Base-by-base conservation (phyloP, 805 yeast genomes). In the Zygotorulaspora sp. region DNA sequence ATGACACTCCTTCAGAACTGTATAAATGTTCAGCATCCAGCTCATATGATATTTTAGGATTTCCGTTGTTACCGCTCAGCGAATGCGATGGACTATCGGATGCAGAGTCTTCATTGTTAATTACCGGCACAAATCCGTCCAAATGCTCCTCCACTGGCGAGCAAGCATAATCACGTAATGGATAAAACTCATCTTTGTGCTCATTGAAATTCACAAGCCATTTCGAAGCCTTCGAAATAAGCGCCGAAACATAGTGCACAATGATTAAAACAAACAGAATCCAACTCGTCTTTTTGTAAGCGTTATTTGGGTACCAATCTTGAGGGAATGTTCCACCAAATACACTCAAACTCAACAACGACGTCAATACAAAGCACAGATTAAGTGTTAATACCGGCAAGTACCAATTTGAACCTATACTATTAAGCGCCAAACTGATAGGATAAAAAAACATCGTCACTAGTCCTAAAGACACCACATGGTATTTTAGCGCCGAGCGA, bases 241-340 rank as follows among this genome's bases (percentile, higher is more conserved):
- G 48, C 0, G 87, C 80, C 12, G 76, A 55, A 9, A 67, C 43
- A 53, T 72, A 75, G 47, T 85, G 95, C 2, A 67, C 61, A 2
- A 71, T 40, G 2, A 78, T 60, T 8, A 77, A 58, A 34, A 80
- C 55, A 8, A 81, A 61, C 41, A 87, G 61, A 8, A 83, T 72
- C 54, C 74, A 65, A 16, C 83, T 72, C 77, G 84, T 77, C 51
- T 71, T 74, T 10, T 75, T 63, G 61, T 88, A 88, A 1, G 83
- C 80, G 55, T 85, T 85, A 27, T 72, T 68, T 1, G 95, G 95
- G 57, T 86, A 90, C 50, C 86, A 65, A 38, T 72, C 57, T 18
- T 52, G 68, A 0, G 84, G 82, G 16, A 78, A 80, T 12, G 80
- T 66, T 4, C 66, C 58, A 27, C 76, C 72, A 53, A 80, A 86